A percentile compares a stretch with the other conserved stretches of the same genome.
These are phyloP conservation scores for Parsonsia alboflavescens DNA, from an alignment of 257 asterid species.

Conservation along the genomic window DNA sequence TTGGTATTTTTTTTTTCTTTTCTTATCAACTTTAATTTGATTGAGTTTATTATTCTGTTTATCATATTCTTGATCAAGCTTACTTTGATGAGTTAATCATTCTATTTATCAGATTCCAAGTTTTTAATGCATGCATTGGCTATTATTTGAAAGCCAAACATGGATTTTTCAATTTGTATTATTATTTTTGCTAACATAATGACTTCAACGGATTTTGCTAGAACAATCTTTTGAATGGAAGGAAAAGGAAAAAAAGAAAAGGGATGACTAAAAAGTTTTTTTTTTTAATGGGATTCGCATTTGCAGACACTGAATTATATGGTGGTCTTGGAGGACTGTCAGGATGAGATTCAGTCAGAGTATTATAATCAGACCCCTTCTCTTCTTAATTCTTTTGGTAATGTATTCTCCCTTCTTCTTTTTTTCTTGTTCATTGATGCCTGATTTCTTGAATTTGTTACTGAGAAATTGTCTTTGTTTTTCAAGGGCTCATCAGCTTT, in stretches of 20 bases:
- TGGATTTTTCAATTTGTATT: no score
- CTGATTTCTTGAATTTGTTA: neutral
- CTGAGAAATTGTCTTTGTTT: neutral
- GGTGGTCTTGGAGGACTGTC: neutral
- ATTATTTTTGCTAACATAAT: no score
- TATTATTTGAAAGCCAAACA: no score
- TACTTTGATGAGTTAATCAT: no score
- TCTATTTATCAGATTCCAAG: no score
- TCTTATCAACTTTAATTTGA: neutral
- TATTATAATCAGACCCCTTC: conserved; percentile 7
- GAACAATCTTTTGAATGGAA: no score
- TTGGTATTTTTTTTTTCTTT: neutral
- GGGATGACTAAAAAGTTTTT: neutral
- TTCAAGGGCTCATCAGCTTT: conserved; percentile 20
- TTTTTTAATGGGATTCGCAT: neutral
- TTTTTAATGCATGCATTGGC: no score
- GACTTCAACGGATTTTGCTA: no score
- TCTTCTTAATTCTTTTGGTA: conserved; percentile 24
- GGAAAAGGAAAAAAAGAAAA: no score
- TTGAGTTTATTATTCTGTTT: neutral
- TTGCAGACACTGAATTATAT: neutral
- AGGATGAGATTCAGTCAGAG: conserved; percentile 9
- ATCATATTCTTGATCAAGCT: neutral
- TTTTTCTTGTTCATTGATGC: neutral
- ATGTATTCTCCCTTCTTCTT: neutral